Base-by-base conservation (phyloP, 495 filamentous ascomycete species). In the Penicillium samsonianum region DNA sequence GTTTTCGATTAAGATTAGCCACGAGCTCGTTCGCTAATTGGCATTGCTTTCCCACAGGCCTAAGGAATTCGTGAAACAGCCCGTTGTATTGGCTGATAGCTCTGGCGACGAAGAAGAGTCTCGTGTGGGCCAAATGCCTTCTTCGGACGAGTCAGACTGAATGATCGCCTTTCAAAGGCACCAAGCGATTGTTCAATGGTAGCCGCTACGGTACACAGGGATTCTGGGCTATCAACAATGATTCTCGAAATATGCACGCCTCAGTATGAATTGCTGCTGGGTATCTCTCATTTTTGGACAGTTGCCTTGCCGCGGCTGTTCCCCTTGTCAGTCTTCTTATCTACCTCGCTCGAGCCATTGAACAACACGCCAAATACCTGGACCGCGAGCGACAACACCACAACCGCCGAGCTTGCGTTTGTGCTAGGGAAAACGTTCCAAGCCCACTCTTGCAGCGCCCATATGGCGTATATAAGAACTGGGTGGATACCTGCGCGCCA, bases 341-440 rank as follows among this genome's bases (percentile, higher is more conserved):
- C 65, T 20, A 63, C 59, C 30, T 65, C 63, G 38, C 50, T 59
- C 16, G 51, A 41, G 5, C 63, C 57, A 59, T 69, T 68, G 41
- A 66, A 40, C 33, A 73, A 62, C 40, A 76, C 62, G 16, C 73
- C 72, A 10, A 78, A 74, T 4, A 94, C 87, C 50, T 86, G 87
- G 14, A 83, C 56, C 26, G 80, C 84, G 50, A 96, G 75, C 20
- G 84, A 82, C 10, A 78, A 80, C 11, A 97, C 89, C 30, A 96
- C 93, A 19, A 86, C 80, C 56, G 75, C 74, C 10, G 92, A 96
- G 70, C 93, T 98, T 45, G 65, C 58, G 50, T 86, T 74, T 25
- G 92, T 96, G 69, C 91, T 96, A n/a, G 94, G 94, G 72, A 87
- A 98, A 2, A 91, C 84, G 66, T 97, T 96, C 94, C 94, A 98